Evolutionary conservation across 2,329 filamentous ascomycete species (phyloP).

Genomic region (Botryotinia globosa): DNA sequence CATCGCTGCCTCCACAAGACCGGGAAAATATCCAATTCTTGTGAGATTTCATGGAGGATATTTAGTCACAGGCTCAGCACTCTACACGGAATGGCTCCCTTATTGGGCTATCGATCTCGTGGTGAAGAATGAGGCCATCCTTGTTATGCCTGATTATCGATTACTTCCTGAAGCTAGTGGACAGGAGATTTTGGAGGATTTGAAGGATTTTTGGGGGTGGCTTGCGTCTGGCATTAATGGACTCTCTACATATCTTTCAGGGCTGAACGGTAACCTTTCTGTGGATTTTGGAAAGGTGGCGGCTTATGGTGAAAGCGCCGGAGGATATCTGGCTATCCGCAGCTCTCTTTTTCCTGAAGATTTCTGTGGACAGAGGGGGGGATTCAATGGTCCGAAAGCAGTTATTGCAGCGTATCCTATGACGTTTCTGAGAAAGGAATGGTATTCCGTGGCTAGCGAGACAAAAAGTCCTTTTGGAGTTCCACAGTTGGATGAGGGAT

Average conservation of each 20-base stretch:
- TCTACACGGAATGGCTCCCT: conserved; percentile 6
- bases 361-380: neutral
- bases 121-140: conserved; percentile 38
- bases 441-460: neutral
- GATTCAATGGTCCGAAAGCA: neutral
- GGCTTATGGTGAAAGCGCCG: conserved; percentile 23
- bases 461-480: neutral
- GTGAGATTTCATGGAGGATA: conserved; percentile 24
- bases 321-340: conserved; percentile 11
- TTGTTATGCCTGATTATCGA: conserved; percentile 49
- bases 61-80: neutral
- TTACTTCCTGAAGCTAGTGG: conserved; percentile 49
- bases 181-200: conserved; percentile 46
- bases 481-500: neutral
- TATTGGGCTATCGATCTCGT: neutral
- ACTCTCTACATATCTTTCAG: neutral
- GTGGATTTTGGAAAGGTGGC: conserved; percentile 19
- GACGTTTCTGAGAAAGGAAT: neutral
- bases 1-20: neutral
- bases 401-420: neutral
- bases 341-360: neutral
- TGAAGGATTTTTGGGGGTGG: conserved; percentile 50
- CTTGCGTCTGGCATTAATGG: conserved; percentile 27
- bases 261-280: neutral
- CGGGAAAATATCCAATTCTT: conserved; percentile 21